Evolutionary conservation across 345 rosid species (phyloP).

Genomic region (Hypericum perforatum): DNA sequence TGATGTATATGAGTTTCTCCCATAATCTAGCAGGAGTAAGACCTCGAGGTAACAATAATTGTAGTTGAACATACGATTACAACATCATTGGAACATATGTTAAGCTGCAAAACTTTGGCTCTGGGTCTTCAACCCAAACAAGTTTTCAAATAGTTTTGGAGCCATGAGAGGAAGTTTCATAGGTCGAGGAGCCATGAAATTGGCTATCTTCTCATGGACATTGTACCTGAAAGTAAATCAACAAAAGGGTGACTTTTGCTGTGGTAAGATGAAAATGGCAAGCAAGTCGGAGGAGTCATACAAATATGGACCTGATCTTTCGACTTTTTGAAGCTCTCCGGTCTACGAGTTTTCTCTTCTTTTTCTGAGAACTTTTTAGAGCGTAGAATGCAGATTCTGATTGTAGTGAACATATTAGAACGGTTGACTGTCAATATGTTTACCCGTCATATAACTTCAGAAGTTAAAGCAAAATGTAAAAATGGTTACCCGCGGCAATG

Average conservation of each 20-base stretch:
- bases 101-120: neutral
- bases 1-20: too few relatives aligned
- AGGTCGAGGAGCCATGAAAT: slow-evolving; percentile 73
- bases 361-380: slow-evolving; percentile 53
- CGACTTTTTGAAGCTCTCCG: slow-evolving; percentile 84
- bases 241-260: neutral
- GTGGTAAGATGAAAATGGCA: neutral
- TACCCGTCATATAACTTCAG: neutral
- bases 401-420: slow-evolving; percentile 4
- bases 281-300: neutral
- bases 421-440: neutral
- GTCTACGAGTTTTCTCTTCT: slow-evolving; percentile 83
- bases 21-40: too few relatives aligned
- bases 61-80: too few relatives aligned
- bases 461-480: neutral
- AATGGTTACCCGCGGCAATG: slow-evolving; percentile 43
- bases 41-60: too few relatives aligned
- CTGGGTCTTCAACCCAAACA: slow-evolving; percentile 58
- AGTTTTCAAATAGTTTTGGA: slow-evolving; percentile 59
- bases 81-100: too few relatives aligned
- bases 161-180: slow-evolving; percentile 56
- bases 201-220: slow-evolving; percentile 73
- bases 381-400: slow-evolving; percentile 71
- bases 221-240: slow-evolving; percentile 37
- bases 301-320: slow-evolving; percentile 54